These are phyloP conservation scores for Leccinum uliginosum DNA, from an alignment of 768 basidiomycete genomes.

Conservation along the genomic window DNA sequence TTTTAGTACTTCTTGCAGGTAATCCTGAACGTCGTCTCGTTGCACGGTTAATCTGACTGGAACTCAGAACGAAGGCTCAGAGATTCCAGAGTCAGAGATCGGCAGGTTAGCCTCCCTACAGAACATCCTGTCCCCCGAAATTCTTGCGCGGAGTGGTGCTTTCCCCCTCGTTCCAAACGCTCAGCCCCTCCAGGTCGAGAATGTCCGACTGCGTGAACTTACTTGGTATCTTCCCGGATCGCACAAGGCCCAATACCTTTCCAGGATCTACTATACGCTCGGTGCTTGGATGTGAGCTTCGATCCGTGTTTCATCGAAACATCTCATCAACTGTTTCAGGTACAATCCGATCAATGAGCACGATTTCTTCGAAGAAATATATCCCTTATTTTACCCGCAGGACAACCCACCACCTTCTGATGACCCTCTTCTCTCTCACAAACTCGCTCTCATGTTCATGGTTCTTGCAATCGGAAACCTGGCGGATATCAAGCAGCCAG, in stretches of 20 bases:
- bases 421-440: constrained; percentile 53
- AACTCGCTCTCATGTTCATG: constrained; percentile 61
- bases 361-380: constrained; percentile 59
- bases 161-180: constrained; percentile 53
- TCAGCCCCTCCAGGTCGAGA: constrained; percentile 37
- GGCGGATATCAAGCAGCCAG: constrained; percentile 50
- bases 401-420: constrained; percentile 41
- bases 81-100: constrained; percentile 47
- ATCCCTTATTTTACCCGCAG: constrained; percentile 50
- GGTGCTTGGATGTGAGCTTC: constrained; percentile 67
- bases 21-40: constrained; percentile 4
- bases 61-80: constrained; percentile 54
- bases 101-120: constrained; percentile 47
- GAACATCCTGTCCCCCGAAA: constrained; percentile 54
- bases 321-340: constrained; percentile 34
- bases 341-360: constrained; percentile 63
- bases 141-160: constrained; percentile 59
- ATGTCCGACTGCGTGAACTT: constrained; percentile 50
- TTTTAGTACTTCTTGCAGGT: constrained; percentile 73
- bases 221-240: constrained; percentile 67
- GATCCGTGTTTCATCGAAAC: neutral
- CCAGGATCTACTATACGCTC: constrained; percentile 56
- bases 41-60: constrained; percentile 8
- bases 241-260: constrained; percentile 56
- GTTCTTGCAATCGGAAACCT: constrained; percentile 62